These are phyloP conservation scores for Ormosia semicastrata DNA, from an alignment of 306 rosid genomes.

Conservation along the genomic window DNA sequence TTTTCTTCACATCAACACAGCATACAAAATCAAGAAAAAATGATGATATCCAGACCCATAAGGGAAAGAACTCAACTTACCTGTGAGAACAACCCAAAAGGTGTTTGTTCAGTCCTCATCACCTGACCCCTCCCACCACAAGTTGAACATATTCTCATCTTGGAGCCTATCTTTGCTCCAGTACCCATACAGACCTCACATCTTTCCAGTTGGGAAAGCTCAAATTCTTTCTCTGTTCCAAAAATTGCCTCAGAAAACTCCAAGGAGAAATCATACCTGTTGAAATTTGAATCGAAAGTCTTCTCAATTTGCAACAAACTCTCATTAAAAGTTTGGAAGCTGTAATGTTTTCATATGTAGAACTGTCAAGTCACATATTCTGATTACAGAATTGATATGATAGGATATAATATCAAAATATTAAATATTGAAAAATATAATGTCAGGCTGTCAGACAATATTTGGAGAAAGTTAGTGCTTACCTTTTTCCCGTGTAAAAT, in stretches of 20 bases:
- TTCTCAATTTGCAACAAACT: constrained; percentile 24
- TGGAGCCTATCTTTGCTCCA: constrained; percentile 83
- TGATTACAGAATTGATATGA: neutral
- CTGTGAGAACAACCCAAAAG: constrained; percentile 99
- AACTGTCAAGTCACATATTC: constrained; percentile 7
- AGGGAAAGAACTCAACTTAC: constrained; percentile 41
- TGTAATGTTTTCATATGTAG: neutral
- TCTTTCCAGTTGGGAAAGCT: constrained; percentile 92
- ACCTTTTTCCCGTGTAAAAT: neutral
- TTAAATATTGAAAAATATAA: neutral
- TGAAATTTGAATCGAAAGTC: constrained; percentile 41
- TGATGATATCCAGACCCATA: neutral
- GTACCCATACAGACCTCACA: constrained; percentile 89
- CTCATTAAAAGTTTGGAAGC: neutral
- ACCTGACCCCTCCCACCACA: constrained; percentile 99
- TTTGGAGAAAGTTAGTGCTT: neutral
- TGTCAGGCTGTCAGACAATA: neutral
- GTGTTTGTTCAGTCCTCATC: constrained; percentile 99
- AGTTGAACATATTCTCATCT: constrained; percentile 87
- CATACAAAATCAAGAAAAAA: constrained; percentile 15
- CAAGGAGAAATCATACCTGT: constrained; percentile 88
- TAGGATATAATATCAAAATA: neutral
- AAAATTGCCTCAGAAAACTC: constrained; percentile 85
- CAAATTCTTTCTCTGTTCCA: constrained; percentile 91
- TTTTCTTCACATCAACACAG: constrained; percentile 14